Percentiles rank a stretch among this genome's conserved stretches.
Conservation (phyloP, 768 basidiomycete genomes). For the Trametes coccinea region DNA sequence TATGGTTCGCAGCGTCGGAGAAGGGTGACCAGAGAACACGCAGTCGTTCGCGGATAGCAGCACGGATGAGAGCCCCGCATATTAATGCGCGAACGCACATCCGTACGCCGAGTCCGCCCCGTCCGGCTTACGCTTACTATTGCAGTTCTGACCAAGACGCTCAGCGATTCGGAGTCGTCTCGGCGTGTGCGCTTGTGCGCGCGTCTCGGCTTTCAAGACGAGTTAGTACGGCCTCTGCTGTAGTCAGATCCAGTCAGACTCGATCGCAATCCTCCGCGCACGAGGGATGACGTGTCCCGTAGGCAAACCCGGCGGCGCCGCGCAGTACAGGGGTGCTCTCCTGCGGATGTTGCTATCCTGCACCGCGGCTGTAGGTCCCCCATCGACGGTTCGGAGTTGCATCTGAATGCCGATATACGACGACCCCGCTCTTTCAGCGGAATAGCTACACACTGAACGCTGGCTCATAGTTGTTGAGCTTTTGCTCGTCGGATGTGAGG, state of each 20-base stretch:
- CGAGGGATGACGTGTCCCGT: slow-evolving; percentile 7
- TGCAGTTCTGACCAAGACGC: slow-evolving; percentile 9
- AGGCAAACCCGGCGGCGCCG: background rate
- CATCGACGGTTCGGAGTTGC: background rate
- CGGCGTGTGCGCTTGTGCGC: slow-evolving; percentile 2
- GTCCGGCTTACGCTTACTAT: slow-evolving; percentile 12
- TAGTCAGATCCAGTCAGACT: background rate
- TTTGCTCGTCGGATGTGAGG: background rate
- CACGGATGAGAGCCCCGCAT: slow-evolving; percentile 1
- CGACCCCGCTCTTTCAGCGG: background rate
- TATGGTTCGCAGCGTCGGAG: slow-evolving; percentile 8
- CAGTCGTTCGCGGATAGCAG: background rate
- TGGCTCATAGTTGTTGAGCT: background rate
- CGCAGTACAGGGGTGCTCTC: background rate
- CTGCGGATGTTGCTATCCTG: background rate
- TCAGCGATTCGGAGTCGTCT: background rate
- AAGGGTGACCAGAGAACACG: background rate
- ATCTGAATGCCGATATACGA: background rate
- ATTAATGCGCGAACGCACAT: background rate
- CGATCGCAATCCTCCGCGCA: slow-evolving; percentile 1
- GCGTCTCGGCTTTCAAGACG: slow-evolving; percentile 7
- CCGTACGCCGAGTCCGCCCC: slow-evolving; percentile 9
- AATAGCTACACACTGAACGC: background rate
- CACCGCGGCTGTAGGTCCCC: background rate
- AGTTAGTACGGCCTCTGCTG: background rate